Evolutionary conservation across 768 basidiomycete species (phyloP).

Genomic region (Hypholoma fasciculare): DNA sequence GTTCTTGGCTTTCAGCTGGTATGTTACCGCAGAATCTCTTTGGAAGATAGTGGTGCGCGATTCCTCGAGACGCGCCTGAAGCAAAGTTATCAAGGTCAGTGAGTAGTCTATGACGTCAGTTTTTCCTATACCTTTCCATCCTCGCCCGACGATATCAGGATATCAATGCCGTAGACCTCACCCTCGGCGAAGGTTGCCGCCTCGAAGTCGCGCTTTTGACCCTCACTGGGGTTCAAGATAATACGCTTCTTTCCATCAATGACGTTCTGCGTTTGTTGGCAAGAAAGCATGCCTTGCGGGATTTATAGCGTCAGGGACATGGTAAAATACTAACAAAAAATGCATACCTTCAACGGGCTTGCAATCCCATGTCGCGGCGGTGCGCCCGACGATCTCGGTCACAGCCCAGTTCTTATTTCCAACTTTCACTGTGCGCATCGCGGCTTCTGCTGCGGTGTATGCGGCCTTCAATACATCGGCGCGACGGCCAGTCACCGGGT

Average conservation of each 20-base stretch:
- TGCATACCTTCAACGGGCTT: slow-evolving; percentile 89
- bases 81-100: slow-evolving; percentile 1
- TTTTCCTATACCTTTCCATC: slow-evolving; percentile 78
- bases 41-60: slow-evolving; percentile 93
- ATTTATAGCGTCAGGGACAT: slow-evolving; percentile 6
- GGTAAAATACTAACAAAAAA: neutral
- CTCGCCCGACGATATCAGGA: slow-evolving; percentile 83
- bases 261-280: slow-evolving; percentile 91
- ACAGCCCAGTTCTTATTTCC: slow-evolving; percentile 96
- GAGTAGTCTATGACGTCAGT: neutral
- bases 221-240: slow-evolving; percentile 85
- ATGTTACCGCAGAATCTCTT: slow-evolving; percentile 80
- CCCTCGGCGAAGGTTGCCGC: slow-evolving; percentile 84
- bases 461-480: slow-evolving; percentile 96
- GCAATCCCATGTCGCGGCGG: slow-evolving; percentile 74
- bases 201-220: slow-evolving; percentile 86
- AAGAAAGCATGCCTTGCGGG: slow-evolving; percentile 83
- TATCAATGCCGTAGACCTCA: slow-evolving; percentile 94
- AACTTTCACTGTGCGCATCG: slow-evolving; percentile 87
- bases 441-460: slow-evolving; percentile 89
- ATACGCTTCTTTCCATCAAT: slow-evolving; percentile 97
- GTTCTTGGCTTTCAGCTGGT: slow-evolving; percentile 97
- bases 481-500: slow-evolving; percentile 80
- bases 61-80: slow-evolving; percentile 85
- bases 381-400: slow-evolving; percentile 80